Percentiles rank a stretch among this genome's conserved stretches.
Conservation (phyloP, 2,329 filamentous ascomycete species). For the Metarhizium brunneum region DNA sequence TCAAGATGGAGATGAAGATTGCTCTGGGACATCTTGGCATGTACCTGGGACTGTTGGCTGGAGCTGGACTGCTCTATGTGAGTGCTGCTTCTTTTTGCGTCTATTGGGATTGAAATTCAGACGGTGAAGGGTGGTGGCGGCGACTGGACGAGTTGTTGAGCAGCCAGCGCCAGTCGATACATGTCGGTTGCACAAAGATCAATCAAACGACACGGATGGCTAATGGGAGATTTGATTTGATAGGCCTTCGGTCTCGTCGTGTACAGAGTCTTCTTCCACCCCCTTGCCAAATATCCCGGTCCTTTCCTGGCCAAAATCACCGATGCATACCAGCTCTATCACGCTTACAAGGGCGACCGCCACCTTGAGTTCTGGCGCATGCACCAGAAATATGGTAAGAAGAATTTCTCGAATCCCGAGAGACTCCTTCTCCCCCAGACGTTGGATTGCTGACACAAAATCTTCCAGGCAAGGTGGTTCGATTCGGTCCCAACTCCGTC, state of each 20-base stretch:
- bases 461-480: conserved; percentile 51
- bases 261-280: conserved; percentile 55
- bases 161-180: not conserved
- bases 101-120: not conserved
- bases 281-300: conserved; percentile 55
- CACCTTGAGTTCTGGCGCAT: conserved; percentile 64
- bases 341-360: conserved; percentile 64
- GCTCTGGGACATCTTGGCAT: conserved; percentile 26
- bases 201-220: not conserved
- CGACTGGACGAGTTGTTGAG: not conserved
- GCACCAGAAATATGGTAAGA: conserved; percentile 60
- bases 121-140: not conserved
- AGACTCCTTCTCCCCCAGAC: too few relatives aligned
- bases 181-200: not conserved
- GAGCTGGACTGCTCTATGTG: conserved; percentile 31
- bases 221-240: not conserved
- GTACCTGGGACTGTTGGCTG: conserved; percentile 29
- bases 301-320: conserved; percentile 55
- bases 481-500: conserved; percentile 68
- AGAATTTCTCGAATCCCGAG: too few relatives aligned
- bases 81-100: conserved; percentile 13
- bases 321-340: conserved; percentile 59
- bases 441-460: not conserved
- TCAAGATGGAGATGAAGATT: conserved; percentile 16
- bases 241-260: conserved; percentile 33